Conservation (phyloP, 352 stramenopile species). For the Globisporangium heterothallicum region DNA sequence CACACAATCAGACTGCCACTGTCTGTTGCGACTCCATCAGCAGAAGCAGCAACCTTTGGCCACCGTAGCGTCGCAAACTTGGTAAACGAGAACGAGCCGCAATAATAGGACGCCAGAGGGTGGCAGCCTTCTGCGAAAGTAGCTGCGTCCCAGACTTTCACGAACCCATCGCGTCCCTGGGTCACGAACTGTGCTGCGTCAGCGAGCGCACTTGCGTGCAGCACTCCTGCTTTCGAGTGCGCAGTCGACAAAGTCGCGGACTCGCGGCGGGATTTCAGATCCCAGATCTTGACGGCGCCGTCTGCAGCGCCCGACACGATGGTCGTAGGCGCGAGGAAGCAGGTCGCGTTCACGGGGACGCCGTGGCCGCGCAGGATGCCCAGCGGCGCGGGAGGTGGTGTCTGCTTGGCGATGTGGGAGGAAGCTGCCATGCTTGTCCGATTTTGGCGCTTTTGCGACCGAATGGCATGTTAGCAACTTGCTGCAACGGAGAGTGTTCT, state of each 20-base stretch:
- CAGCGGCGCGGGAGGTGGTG: slow-evolving; percentile 36
- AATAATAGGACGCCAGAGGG: slow-evolving; percentile 39
- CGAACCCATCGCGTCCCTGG: slow-evolving; percentile 65
- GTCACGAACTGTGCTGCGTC: slow-evolving; percentile 34
- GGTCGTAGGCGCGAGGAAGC: slow-evolving; percentile 33
- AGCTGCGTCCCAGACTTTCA: slow-evolving; percentile 58
- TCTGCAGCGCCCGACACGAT: slow-evolving; percentile 56
- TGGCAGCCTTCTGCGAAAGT: slow-evolving; percentile 17
- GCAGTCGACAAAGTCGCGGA: slow-evolving; percentile 20
- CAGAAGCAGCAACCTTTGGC: slow-evolving; percentile 3
- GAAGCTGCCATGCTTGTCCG: background rate
- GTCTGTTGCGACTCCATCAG: background rate
- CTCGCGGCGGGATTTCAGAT: slow-evolving; percentile 56
- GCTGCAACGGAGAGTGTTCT: background rate
- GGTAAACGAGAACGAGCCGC: slow-evolving; percentile 61
- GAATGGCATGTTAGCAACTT: background rate
- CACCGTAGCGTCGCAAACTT: slow-evolving; percentile 50
- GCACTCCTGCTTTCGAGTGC: slow-evolving; percentile 75
- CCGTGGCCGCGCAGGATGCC: slow-evolving; percentile 64
- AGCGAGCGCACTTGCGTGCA: slow-evolving; percentile 27
- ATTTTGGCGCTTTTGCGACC: background rate
- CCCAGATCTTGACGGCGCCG: slow-evolving; percentile 69
- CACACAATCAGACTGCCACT: slow-evolving; percentile 31
- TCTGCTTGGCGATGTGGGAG: slow-evolving; percentile 6
- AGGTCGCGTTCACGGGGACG: slow-evolving; percentile 49